Base-by-base conservation (phyloP, 2,329 filamentous ascomycete species). In the Fusarium sp. region DNA sequence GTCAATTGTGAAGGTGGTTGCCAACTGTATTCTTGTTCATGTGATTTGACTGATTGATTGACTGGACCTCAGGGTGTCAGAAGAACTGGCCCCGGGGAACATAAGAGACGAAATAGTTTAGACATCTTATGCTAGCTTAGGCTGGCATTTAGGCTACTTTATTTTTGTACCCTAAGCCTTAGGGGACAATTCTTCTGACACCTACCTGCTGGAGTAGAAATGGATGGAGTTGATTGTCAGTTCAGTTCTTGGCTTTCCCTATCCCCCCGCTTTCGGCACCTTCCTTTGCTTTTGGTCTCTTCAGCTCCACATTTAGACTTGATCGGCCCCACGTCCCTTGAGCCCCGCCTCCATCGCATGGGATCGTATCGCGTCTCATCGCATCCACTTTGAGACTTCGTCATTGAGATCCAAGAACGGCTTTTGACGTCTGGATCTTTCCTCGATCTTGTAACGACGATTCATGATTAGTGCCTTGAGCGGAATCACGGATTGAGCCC, bases 301-400 rank as follows among this genome's bases (percentile, higher is more conserved):
- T 50, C 7, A 28, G 60, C 58, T 53, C 60, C 60, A 63, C 58
- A 32, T 13, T 43, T 46, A 63, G 42, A 60, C n/a, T 25, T 45
- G 66, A 57, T 56, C 69, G 67, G 67, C 54, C 67, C 69, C 69
- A 71, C 63, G 51, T 54, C 58, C 62, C 55, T 67, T 47, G 21
- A 60, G 63, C 68, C 68, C 68, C 67, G 41, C 69, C 66, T 55
- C 46, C 46, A 41, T 66, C 40, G 46, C 46, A 45, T 55, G 50
- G 50, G 41, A 45, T 69, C 30, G 34, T 21, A 51, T 23, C 32
- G 32, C 18, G n/a, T 41, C 49, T 27, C 49, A 51, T 51, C 23
- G 37, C 53, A 61, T 59, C 54, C 69, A 67, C 58, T 67, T 59
- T 59, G 49, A 55, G 43, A 62, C 68, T 20, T 56, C 68, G 68